phyloP scores from a whole-genome alignment of 805 yeast genomes.

The Candida ortonii region DNA sequence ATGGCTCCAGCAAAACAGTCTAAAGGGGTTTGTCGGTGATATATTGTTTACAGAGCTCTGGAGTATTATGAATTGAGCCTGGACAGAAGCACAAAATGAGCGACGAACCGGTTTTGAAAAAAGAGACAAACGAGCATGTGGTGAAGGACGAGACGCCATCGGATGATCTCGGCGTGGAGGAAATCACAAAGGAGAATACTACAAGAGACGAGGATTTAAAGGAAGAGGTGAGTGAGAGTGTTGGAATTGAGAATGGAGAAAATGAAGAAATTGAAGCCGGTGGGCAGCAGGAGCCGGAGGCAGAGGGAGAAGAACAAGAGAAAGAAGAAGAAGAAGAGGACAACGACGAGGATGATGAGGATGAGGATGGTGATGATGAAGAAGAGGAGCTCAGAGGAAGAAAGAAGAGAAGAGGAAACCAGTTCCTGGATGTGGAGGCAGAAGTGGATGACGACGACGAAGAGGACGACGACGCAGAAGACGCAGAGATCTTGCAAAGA shows the following conservation, averaged over 20 bases:
- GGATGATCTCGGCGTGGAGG: neutral
- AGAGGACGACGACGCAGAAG: constrained; percentile 90
- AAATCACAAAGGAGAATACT: neutral
- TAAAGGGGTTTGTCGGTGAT: too few species aligned
- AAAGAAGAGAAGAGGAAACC: constrained; percentile 61
- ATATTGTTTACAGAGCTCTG: too few species aligned
- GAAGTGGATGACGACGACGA: constrained; percentile 98
- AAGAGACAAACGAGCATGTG: neutral
- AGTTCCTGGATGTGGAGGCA: constrained; percentile 96
- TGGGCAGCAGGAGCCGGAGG: constrained; percentile 27
- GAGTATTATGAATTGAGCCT: too few species aligned
- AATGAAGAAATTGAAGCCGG: constrained; percentile 11
- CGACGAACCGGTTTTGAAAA: too few species aligned
- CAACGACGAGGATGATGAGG: constrained; percentile 34
- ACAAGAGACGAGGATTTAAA: constrained; percentile 2
- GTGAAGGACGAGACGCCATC: constrained; percentile 1
- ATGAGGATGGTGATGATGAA: constrained; percentile 52
- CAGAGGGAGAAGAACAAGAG: constrained; percentile 18
- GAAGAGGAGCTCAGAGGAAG: constrained; percentile 51
- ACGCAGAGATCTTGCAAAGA: constrained; percentile 81
- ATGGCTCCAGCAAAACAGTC: too few species aligned
- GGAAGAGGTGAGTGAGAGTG: neutral
- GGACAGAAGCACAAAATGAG: too few species aligned
- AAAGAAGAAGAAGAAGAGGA: constrained; percentile 30
- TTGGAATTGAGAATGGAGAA: constrained; percentile 1